phyloP scores from a whole-genome alignment of 1,284 basidiomycete species.

The Pseudozyma hubeiensis region DNA sequence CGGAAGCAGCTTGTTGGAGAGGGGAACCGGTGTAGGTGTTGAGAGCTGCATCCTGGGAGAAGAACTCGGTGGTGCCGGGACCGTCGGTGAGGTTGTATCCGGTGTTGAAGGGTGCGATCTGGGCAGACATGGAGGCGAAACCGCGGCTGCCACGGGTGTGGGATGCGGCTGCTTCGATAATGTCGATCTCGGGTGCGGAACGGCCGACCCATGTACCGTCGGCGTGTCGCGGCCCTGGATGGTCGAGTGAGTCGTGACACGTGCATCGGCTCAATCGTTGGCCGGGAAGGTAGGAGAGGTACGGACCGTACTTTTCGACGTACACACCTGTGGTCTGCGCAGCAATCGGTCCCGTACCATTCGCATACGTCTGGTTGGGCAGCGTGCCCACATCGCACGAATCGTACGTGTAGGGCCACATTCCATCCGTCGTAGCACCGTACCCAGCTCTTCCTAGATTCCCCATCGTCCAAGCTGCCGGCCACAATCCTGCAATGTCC shows the following conservation, averaged over 20 bases:
- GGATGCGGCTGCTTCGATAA: slow-evolving; percentile 76
- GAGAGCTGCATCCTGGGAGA: slow-evolving; percentile 32
- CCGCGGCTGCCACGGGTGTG: slow-evolving; percentile 47
- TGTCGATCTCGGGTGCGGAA: slow-evolving; percentile 85
- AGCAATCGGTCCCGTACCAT: slow-evolving; percentile 59
- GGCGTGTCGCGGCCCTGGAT: slow-evolving; percentile 59
- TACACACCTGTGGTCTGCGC: slow-evolving; percentile 61
- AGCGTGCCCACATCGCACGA: slow-evolving; percentile 65
- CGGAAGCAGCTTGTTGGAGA: slow-evolving; percentile 66
- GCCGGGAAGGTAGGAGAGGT: slow-evolving; percentile 59
- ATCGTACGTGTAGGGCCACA: slow-evolving; percentile 70
- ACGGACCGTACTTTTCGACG: slow-evolving; percentile 54
- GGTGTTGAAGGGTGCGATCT: slow-evolving; percentile 63
- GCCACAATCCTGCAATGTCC: slow-evolving; percentile 58
- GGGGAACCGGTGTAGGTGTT: slow-evolving; percentile 62
- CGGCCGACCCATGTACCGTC: slow-evolving; percentile 70
- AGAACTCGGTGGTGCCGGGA: slow-evolving; percentile 30
- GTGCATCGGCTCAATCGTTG: slow-evolving; percentile 64
- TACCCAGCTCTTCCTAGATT: slow-evolving; percentile 82
- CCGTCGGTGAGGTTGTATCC: slow-evolving; percentile 70
- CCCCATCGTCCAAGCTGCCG: slow-evolving; percentile 65
- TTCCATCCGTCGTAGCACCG: slow-evolving; percentile 75
- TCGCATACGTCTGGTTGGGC: slow-evolving; percentile 61
- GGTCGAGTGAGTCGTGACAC: slow-evolving; percentile 55
- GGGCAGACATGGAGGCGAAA: slow-evolving; percentile 57